Conservation (phyloP, 2,329 filamentous ascomycete genomes). For the Aspergillus spinulosporus region DNA sequence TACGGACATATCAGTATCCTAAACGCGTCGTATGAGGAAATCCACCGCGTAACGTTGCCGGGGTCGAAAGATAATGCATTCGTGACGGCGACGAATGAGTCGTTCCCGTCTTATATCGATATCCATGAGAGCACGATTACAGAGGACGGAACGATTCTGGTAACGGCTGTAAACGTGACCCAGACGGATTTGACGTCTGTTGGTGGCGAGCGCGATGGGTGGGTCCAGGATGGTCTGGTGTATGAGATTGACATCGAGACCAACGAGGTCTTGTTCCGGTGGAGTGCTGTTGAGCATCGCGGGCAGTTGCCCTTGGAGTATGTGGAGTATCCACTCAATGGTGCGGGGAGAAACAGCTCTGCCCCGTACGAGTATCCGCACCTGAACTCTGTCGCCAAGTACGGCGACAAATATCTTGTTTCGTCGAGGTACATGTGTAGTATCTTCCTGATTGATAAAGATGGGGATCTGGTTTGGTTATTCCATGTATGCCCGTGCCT, state of each 20-base stretch:
- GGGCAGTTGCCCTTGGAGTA: constrained; percentile 22
- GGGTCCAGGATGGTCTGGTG: constrained; percentile 30
- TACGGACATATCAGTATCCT: constrained; percentile 25
- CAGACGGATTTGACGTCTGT: constrained; percentile 24
- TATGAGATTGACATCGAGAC: constrained; percentile 31
- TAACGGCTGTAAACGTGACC: constrained; percentile 27
- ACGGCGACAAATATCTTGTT: constrained; percentile 25
- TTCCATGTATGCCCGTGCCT: constrained; percentile 22
- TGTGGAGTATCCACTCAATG: constrained; percentile 16
- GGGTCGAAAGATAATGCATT: constrained; percentile 13
- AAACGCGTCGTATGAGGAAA: constrained; percentile 21
- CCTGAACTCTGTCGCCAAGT: constrained; percentile 27
- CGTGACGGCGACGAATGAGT: constrained; percentile 15
- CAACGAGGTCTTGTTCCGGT: constrained; percentile 27
- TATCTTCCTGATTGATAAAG: constrained; percentile 25
- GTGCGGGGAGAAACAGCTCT: constrained; percentile 17
- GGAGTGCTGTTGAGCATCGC: constrained; percentile 28
- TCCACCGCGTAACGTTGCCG: constrained; percentile 23
- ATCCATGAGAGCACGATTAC: constrained; percentile 29
- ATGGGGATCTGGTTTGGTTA: constrained; percentile 30
- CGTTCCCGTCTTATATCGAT: constrained; percentile 25
- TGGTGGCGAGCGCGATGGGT: constrained; percentile 26
- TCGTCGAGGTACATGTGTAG: constrained; percentile 27
- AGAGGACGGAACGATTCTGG: constrained; percentile 23
- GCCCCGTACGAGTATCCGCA: constrained; percentile 27